Evolutionary conservation across 2,329 filamentous ascomycete genomes (phyloP), one percentile per base, ranked within the genome.

Genomic region (Aspergillus pseudoterreus): DNA sequence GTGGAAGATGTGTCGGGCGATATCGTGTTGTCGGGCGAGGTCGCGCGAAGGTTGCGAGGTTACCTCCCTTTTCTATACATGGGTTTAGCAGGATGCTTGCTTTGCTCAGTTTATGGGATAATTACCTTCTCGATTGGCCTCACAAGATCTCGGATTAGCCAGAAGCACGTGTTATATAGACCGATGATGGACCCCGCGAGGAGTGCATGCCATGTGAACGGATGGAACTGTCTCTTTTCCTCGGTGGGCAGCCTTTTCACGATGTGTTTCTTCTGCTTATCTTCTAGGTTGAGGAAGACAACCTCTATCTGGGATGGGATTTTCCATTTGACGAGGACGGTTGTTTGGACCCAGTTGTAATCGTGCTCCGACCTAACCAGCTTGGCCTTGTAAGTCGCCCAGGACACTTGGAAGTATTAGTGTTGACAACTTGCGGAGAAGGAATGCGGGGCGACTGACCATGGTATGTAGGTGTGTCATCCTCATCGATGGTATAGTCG

Each of bases 1-100:
- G 45, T 71, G 66, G 21, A 67, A 63, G 19, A 61, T 59, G 49
- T 71, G 68, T 10, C 68, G 57, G 4, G 62, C 62, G 41, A 65
- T 62, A 22, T 71, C 63, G 50, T 71, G 67, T 2, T 69, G 60
- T 42, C 19, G 10, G 17, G 11, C 55, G 49, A 10, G 55, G 56
- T 49, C 65, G 65, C 24, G 64, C 47, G 5, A 50, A 53, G 15
- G 50, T 43, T 8, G 53, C 44, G 11, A 50, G 44, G 3, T 41
- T 45, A 4, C 27, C 14, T 6, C 50, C 14, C 21, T 52, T 50
- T 41, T 27, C n/a, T 17, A 15, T 21, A 11, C 6, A 10, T 22
- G 15, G 8, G 6, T 32, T 14, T 38, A 14, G 15, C 43, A 42
- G 32, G 4, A 19, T n/a, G 12, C 2, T 32, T 30, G 9, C 4